A percentile compares a stretch with the other conserved stretches of the same genome.
Conservation (phyloP, 108 stramenopile genomes). For the Skeletonema costatum region DNA sequence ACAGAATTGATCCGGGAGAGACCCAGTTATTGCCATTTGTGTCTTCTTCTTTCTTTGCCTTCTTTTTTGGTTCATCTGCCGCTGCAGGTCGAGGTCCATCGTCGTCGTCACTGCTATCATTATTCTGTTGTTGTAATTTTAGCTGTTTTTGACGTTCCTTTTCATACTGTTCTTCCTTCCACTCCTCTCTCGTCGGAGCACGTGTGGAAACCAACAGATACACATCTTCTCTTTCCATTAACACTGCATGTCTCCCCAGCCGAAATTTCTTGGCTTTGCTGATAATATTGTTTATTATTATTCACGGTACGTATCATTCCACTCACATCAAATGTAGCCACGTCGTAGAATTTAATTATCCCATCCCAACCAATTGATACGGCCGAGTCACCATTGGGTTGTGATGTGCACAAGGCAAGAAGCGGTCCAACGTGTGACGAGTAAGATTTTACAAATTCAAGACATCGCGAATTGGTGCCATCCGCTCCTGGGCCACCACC, state of each 20-base stretch:
- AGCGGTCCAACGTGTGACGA: slow-evolving; percentile 88
- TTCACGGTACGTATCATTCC: slow-evolving; percentile 69
- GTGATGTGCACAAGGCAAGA: slow-evolving; percentile 55
- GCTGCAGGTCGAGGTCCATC: slow-evolving; percentile 23
- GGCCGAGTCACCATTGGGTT: slow-evolving; percentile 76
- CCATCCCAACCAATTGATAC: slow-evolving; percentile 78
- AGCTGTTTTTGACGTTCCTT: neutral
- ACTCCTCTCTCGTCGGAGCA: slow-evolving; percentile 37
- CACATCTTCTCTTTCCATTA: slow-evolving; percentile 46
- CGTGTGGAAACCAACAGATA: slow-evolving; percentile 29
- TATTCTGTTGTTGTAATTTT: slow-evolving; percentile 4
- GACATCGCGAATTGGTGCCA: slow-evolving; percentile 41
- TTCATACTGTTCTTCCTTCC: slow-evolving; percentile 8
- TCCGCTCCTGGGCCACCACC: slow-evolving; percentile 6
- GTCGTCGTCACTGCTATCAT: slow-evolving; percentile 14
- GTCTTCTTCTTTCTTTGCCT: slow-evolving; percentile 10
- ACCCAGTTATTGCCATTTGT: slow-evolving; percentile 10
- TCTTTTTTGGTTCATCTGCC: slow-evolving; percentile 4
- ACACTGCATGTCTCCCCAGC: slow-evolving; percentile 54
- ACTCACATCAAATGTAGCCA: slow-evolving; percentile 89
- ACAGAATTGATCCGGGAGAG: slow-evolving; percentile 43
- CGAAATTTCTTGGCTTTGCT: neutral
- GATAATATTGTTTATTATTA: neutral
- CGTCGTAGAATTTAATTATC: slow-evolving; percentile 96
- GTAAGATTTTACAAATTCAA: slow-evolving; percentile 99